Evolutionary conservation across 1,284 basidiomycete species (phyloP).

Genomic region (Gymnopus androsaceus): DNA sequence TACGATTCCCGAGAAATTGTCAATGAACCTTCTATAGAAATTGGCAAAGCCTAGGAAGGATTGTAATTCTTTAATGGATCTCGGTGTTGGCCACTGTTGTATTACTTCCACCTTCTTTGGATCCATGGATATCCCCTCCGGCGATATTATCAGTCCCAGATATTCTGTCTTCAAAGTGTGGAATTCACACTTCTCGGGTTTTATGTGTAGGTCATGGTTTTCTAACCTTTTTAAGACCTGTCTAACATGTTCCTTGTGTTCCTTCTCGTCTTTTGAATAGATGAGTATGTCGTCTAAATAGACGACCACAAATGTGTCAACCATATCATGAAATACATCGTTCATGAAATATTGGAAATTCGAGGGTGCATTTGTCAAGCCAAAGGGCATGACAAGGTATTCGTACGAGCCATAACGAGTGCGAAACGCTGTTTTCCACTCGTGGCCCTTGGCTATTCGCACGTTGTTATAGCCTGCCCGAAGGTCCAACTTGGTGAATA

Average conservation of each 20-base stretch:
- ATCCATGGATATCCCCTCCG: constrained; percentile 34
- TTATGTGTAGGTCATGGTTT: constrained; percentile 33
- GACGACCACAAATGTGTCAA: constrained; percentile 35
- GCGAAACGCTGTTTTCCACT: constrained; percentile 7
- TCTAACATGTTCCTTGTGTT: constrained; percentile 23
- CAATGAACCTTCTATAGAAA: constrained; percentile 41
- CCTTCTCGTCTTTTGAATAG: constrained; percentile 14
- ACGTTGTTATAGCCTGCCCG: background rate
- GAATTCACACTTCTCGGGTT: constrained; percentile 43
- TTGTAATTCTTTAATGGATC: constrained; percentile 24
- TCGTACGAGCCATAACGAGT: too few species aligned
- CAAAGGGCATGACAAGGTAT: too few species aligned
- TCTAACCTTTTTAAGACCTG: constrained; percentile 37
- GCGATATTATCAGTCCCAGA: constrained; percentile 40
- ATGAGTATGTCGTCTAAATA: constrained; percentile 22
- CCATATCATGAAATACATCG: constrained; percentile 36
- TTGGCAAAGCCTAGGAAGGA: constrained; percentile 33
- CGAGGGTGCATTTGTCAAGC: too few species aligned
- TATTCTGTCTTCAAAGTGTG: constrained; percentile 34
- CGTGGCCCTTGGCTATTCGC: background rate
- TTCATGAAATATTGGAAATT: too few species aligned
- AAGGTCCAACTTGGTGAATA: constrained; percentile 2
- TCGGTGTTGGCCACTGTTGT: constrained; percentile 22
- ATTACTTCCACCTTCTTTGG: constrained; percentile 37
- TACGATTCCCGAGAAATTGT: constrained; percentile 27